Base-by-base conservation (phyloP, 495 filamentous ascomycete species). In the Penicillium salamii region DNA sequence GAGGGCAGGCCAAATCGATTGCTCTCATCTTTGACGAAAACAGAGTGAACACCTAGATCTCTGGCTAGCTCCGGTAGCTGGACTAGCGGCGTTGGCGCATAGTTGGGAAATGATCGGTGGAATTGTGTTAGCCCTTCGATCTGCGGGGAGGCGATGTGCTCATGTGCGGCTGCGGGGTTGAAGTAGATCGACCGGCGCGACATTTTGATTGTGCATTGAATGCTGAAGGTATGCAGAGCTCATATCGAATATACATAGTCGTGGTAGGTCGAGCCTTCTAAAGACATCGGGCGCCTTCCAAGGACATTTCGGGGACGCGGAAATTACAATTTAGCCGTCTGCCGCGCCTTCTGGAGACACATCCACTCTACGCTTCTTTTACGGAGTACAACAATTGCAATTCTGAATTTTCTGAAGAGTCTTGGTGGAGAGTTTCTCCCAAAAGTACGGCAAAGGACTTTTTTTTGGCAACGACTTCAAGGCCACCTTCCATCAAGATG, bases 11-110 rank as follows among this genome's bases (percentile, higher is more conserved):
- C 78, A 49, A 83, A 72, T 20, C 82, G 70, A 43, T 63, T 59
- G 38, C 72, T 79, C 54, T 86, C 81, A 55, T 84, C 76, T 57
- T 87, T 85, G 41, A 85, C 60, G 50, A 76, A 69, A 34, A 88
- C 70, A 11, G 72, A 55, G 1, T 64, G 63, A 15, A 88, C 61
- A 0, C 77, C 77, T 1, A 87, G 66, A n/a, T 82, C 72, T 5
- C 63, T 48, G 5, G 85, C 81, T 11, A 89, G 36, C 0, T 63
- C 53, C 2, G 75, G 76, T 0, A 89, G 64, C 4, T 66, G 39
- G 19, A 77, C 61, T 3, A 89, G 72, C 1, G 71, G 70, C 0
- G 82, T 82, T 3, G 61, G 65, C 3, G 49, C 38, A 56, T 81
- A 83, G 8, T 60, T 53, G 0, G 78, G 76, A n/a, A 85, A 72